Conservation (phyloP, 805 yeast species). For the Lipomyces yamadae region DNA sequence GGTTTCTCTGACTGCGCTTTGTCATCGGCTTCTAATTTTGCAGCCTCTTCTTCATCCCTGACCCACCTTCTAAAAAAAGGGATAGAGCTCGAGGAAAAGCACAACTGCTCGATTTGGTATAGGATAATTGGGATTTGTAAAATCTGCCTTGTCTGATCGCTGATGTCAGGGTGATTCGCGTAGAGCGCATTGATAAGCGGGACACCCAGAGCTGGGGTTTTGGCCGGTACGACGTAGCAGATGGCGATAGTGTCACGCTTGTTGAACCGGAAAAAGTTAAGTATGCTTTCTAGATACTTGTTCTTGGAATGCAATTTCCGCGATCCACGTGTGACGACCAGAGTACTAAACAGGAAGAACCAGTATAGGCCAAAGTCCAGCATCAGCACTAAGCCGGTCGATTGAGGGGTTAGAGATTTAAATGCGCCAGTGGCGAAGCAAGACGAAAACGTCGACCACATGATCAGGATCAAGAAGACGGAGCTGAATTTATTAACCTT, state of each 20-base stretch:
- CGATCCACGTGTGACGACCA: conserved; percentile 62
- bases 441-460: conserved; percentile 52
- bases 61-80: conserved; percentile 75
- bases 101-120: conserved; percentile 87
- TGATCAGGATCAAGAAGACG: conserved; percentile 74
- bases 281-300: conserved; percentile 26
- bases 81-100: conserved; percentile 74
- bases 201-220: conserved; percentile 90
- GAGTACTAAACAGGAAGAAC: conserved; percentile 71
- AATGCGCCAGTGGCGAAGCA: conserved; percentile 86
- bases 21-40: not conserved
- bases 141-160: conserved; percentile 58
- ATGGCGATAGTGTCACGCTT: conserved; percentile 75
- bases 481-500: conserved; percentile 73
- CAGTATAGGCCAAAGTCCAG: conserved; percentile 81
- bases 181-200: conserved; percentile 78
- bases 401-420: conserved; percentile 64
- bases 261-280: conserved; percentile 62
- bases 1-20: conserved; percentile 12
- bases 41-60: conserved; percentile 29
- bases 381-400: conserved; percentile 76
- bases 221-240: conserved; percentile 89
- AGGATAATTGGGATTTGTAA: conserved; percentile 83
- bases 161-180: conserved; percentile 55
- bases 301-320: conserved; percentile 29